Conservation (phyloP, 768 basidiomycete genomes). For the Kwoniella pini region DNA sequence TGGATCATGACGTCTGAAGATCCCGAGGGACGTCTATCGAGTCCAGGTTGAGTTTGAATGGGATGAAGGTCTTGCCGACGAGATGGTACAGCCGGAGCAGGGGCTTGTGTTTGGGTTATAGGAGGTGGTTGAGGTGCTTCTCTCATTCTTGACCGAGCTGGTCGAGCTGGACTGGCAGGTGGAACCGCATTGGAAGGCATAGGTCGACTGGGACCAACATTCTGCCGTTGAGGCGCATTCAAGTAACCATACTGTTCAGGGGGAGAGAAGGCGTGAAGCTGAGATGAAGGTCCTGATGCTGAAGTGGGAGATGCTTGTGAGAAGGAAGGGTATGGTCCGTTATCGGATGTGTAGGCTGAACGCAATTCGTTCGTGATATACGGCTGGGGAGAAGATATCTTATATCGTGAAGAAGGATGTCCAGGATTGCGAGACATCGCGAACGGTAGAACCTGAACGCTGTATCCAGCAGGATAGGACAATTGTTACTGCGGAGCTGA, state of each 20-base stretch:
- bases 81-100: constrained; percentile 12
- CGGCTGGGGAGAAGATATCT: constrained; percentile 42
- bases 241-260: constrained; percentile 12
- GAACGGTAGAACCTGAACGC: background rate
- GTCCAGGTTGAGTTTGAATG: constrained; percentile 22
- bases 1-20: constrained; percentile 16
- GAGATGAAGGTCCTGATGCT: background rate
- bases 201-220: constrained; percentile 18
- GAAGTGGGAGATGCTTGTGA: constrained; percentile 12
- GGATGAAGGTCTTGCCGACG: constrained; percentile 16
- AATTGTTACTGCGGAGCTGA: too few relatives aligned
- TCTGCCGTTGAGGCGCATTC: constrained; percentile 9
- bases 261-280: constrained; percentile 3
- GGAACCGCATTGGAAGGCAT: background rate
- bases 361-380: constrained; percentile 11
- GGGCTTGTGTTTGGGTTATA: background rate
- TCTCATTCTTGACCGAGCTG: constrained; percentile 37
- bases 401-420: constrained; percentile 25
- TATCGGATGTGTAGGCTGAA: constrained; percentile 14
- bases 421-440: constrained; percentile 30
- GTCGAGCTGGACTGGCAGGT: constrained; percentile 39
- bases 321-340: constrained; percentile 23
- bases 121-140: constrained; percentile 29
- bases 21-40: constrained; percentile 23
- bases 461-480: background rate